Base-by-base conservation (phyloP, 75 land plant genomes). In the Cryptomeria japonica region DNA sequence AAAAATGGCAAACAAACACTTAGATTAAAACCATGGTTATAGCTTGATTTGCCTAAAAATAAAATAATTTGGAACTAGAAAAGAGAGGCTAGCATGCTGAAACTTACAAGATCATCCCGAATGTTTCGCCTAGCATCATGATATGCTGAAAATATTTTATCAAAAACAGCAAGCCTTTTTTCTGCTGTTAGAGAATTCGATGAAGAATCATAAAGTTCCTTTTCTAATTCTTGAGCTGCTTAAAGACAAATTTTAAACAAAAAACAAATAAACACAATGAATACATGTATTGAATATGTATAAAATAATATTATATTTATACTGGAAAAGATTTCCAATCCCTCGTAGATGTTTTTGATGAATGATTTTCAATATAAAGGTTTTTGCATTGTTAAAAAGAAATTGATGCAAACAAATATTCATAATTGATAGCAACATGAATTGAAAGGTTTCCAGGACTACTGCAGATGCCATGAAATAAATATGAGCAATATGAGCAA, bases 171-270 rank as follows among this genome's bases (percentile, higher is more conserved):
- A 36, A 97, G 92, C 86, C 83, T 95, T 86, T 97, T 97, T 86
- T 98, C 99, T 41, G 96, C 88, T 83, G 96, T 87, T 80, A 94
- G 92, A 42, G 92, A 86, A 73, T 91, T 92, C 61, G 90, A 88
- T 51, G 96, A 86, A 36, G 92, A 75, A 51, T 89, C 93, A 84
- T 85, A 87, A 37, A 97, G 80, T 87, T 95, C 97, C 88, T 94
- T 96, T 91, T 98, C 99, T 89, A 98, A 87, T 87, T 97, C 95
- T 90, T 94, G 97, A 85, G 94, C 99, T 98, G 99, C 84, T 86
- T 32, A 49, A 72, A 80, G 84, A 72, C 84, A 72, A 72, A 72
- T 72, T 9, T 32, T 34, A 72, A 86, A 73, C 87, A 75, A 39
- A 73, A 38, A 22, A 18, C 34, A 19, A 31, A 87, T 68, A 51